Percentiles rank a stretch among this genome's conserved stretches.
Conservation (phyloP, 2,329 filamentous ascomycete genomes). For the Ceratocystis diversiconidia region DNA sequence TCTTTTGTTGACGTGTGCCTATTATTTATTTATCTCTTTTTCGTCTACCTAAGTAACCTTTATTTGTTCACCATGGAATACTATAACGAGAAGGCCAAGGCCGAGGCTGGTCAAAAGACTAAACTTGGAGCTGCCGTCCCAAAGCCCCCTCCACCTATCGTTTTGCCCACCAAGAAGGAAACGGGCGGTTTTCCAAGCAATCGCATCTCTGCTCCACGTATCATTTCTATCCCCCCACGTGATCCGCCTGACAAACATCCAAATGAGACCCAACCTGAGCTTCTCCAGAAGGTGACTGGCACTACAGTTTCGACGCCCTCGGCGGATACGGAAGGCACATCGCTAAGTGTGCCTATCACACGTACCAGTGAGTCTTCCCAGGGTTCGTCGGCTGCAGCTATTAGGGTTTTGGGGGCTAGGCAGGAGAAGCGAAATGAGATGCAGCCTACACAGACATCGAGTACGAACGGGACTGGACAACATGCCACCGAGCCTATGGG, state of each 20-base stretch:
- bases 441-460: not conserved
- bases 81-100: not conserved
- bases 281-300: not conserved
- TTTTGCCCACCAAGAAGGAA: not conserved
- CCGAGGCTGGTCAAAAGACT: no score
- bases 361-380: not conserved
- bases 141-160: not conserved
- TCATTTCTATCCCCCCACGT: not conserved
- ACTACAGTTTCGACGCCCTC: not conserved
- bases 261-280: not conserved
- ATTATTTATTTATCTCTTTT: not conserved
- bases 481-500: not conserved
- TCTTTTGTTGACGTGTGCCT: not conserved
- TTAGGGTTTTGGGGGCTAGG: not conserved
- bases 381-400: not conserved
- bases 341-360: not conserved
- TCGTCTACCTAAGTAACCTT: not conserved
- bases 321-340: not conserved
- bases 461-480: not conserved
- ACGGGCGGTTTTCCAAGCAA: not conserved
- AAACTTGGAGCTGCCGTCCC: no score
- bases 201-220: not conserved
- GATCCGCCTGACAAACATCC: not conserved
- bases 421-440: not conserved
- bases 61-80: not conserved